Evolutionary conservation across 176 grass and related monocot species (phyloP).

Genomic region (Oryza australiensis): DNA sequence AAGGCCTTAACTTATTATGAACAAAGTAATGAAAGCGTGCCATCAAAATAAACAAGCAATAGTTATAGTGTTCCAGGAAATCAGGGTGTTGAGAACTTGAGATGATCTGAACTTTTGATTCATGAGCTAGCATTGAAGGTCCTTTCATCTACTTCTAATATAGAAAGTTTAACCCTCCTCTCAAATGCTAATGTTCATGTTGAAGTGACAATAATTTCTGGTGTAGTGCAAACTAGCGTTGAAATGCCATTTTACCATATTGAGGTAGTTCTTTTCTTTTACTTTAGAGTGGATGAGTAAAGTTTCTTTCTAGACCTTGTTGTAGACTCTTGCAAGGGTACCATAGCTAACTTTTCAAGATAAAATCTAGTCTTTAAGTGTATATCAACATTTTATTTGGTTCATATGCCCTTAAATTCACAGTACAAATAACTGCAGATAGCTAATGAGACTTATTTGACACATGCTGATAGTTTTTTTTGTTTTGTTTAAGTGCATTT

Average conservation of each 20-base stretch:
- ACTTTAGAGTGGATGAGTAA: neutral
- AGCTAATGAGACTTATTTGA: neutral
- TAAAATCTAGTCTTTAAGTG: neutral
- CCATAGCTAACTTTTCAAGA: neutral
- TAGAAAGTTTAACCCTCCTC: neutral
- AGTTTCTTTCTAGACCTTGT: neutral
- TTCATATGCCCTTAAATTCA: neutral
- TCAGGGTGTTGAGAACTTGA: neutral
- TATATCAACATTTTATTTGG: neutral
- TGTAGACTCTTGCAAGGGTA: neutral
- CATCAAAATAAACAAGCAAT: neutral
- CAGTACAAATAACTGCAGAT: neutral
- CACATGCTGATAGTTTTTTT: neutral
- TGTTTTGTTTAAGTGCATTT: slow-evolving; percentile 3
- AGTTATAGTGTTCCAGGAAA: neutral
- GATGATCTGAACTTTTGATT: neutral
- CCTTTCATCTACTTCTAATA: neutral
- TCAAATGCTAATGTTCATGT: neutral
- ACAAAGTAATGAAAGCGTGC: neutral
- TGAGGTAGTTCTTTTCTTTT: neutral
- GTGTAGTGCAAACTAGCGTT: neutral
- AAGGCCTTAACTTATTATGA: neutral
- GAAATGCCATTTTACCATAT: neutral
- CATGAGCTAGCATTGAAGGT: neutral
- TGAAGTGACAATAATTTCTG: neutral